Percentiles rank a stretch among this genome's conserved stretches.
Conservation (phyloP, 352 stramenopile genomes). For the Pythium apleroticum region DNA sequence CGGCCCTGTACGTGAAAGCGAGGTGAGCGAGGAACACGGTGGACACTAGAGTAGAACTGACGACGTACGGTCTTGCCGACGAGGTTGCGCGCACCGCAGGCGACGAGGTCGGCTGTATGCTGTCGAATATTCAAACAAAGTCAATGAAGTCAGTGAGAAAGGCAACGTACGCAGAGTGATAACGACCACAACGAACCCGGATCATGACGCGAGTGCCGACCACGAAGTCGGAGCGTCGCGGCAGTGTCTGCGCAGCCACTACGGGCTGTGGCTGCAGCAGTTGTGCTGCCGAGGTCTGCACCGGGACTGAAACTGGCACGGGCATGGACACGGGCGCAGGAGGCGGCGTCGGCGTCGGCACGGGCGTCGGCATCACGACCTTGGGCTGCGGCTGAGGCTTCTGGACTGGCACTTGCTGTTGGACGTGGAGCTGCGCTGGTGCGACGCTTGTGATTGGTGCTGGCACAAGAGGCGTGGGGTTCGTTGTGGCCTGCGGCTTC, state of each 20-base stretch:
- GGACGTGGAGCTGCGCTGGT: conserved; percentile 3
- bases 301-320: conserved; percentile 9
- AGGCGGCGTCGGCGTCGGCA: conserved; percentile 6
- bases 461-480: conserved; percentile 2
- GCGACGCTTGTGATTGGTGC: conserved; percentile 4
- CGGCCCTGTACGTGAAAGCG: conserved; percentile 35
- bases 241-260: conserved; percentile 17
- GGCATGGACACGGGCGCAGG: background rate
- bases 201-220: conserved; percentile 70
- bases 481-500: background rate
- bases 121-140: conserved; percentile 28
- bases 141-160: background rate
- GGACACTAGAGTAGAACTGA: background rate
- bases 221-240: conserved; percentile 61
- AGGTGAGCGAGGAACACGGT: background rate
- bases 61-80: conserved; percentile 55
- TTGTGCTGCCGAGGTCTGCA: conserved; percentile 5
- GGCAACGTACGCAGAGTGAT: background rate
- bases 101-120: conserved; percentile 72
- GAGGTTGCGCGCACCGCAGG: conserved; percentile 71
- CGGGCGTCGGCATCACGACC: conserved; percentile 7
- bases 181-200: conserved; percentile 34
- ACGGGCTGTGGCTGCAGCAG: conserved; percentile 1
- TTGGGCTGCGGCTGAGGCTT: conserved; percentile 30
- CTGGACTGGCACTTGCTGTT: conserved; percentile 32